phyloP scores from a whole-genome alignment of 495 filamentous ascomycete genomes.

The Cercophora newfieldiana region DNA sequence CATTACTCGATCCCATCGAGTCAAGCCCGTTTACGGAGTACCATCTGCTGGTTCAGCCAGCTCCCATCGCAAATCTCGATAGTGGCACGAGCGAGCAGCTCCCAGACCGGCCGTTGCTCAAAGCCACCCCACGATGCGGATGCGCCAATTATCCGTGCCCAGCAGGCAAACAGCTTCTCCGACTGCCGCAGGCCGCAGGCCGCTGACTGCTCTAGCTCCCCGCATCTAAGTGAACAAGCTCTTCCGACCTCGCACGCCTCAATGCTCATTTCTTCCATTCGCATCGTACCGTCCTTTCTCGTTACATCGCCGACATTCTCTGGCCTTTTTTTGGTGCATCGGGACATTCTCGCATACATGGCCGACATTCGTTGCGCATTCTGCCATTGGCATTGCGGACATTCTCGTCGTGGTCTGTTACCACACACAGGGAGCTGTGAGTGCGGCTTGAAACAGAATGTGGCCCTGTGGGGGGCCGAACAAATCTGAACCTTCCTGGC shows the following conservation, averaged over 20 bases:
- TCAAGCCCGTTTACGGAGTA: conserved; percentile 13
- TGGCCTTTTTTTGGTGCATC: no score
- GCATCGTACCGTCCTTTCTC: not conserved
- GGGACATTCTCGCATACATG: no score
- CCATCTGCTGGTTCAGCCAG: not conserved
- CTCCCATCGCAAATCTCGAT: not conserved
- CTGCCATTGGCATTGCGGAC: no score
- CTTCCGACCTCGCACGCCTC: not conserved
- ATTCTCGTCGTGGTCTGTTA: no score
- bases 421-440: no score
- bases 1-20: conserved; percentile 31
- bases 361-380: no score
- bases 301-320: not conserved
- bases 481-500: no score
- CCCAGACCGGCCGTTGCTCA: not conserved
- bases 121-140: not conserved
- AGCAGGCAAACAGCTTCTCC: not conserved
- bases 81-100: not conserved
- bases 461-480: no score
- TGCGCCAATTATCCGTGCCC: not conserved
- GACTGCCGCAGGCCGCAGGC: no score
- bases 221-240: not conserved
- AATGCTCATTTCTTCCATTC: not conserved
- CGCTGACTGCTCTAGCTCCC: not conserved
- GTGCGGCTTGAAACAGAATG: no score